These are phyloP conservation scores for Fagopyrum tataricum DNA, from an alignment of 148 eudicot genomes.

Conservation along the genomic window DNA sequence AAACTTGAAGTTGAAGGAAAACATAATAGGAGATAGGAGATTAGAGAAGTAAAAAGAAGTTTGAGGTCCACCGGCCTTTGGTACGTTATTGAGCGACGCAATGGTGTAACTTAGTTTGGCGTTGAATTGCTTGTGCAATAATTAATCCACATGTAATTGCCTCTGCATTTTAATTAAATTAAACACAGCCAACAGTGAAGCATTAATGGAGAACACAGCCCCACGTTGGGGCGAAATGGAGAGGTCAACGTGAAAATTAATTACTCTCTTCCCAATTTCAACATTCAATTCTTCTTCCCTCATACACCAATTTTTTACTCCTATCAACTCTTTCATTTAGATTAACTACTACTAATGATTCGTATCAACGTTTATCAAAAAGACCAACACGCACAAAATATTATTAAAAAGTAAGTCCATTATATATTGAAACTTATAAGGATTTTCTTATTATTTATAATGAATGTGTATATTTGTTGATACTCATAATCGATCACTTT, in stretches of 20 bases:
- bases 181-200: neutral
- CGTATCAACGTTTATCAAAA: neutral
- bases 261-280: neutral
- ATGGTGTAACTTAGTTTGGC: neutral
- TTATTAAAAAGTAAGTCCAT: too few relatives aligned
- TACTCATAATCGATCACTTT: neutral
- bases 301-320: neutral
- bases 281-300: neutral
- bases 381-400: neutral
- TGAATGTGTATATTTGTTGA: neutral
- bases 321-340: neutral
- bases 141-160: neutral
- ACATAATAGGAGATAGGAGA: neutral
- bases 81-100: neutral
- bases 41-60: neutral
- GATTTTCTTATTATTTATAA: too few relatives aligned
- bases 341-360: neutral
- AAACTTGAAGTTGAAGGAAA: neutral
- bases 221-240: constrained; percentile 12
- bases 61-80: neutral
- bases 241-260: constrained; percentile 13
- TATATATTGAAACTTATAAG: too few relatives aligned
- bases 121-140: neutral
- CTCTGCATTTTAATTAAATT: neutral
- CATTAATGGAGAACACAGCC: constrained; percentile 8